phyloP scores from a whole-genome alignment of 2,329 filamentous ascomycete species.

The Taxawa tesnikishii region DNA sequence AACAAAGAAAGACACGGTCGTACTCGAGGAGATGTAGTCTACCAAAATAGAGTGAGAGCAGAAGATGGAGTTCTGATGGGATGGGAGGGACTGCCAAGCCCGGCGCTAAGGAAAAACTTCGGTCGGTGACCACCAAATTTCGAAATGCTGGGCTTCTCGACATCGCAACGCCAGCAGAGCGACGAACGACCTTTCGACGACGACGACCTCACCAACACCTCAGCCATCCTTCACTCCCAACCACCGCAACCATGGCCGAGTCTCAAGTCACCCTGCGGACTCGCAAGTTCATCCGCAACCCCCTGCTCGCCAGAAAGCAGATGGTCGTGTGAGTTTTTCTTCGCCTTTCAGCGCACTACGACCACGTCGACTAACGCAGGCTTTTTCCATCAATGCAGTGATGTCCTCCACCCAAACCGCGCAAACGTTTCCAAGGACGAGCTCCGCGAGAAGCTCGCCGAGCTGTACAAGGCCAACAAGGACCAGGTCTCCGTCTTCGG shows the following conservation, averaged over 20 bases:
- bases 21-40: too few relatives aligned
- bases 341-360: slow-evolving; percentile 4
- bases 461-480: slow-evolving; percentile 97
- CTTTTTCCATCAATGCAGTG: slow-evolving; percentile 47
- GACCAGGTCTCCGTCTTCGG: slow-evolving; percentile 97
- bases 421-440: slow-evolving; percentile 99
- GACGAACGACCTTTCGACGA: too few relatives aligned
- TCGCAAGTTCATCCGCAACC: slow-evolving; percentile 99
- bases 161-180: too few relatives aligned
- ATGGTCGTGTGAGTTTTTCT: slow-evolving; percentile 71
- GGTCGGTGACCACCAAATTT: too few relatives aligned
- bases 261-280: slow-evolving; percentile 55
- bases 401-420: slow-evolving; percentile 98
- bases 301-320: slow-evolving; percentile 96
- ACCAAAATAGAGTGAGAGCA: too few relatives aligned
- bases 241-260: slow-evolving; percentile 75
- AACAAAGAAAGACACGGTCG: too few relatives aligned
- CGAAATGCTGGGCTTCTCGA: too few relatives aligned
- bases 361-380: slow-evolving; percentile 4
- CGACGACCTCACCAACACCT: too few relatives aligned
- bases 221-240: slow-evolving; percentile 10
- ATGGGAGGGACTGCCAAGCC: too few relatives aligned
- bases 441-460: slow-evolving; percentile 85
- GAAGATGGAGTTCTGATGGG: too few relatives aligned
- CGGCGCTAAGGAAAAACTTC: too few relatives aligned